A percentile compares a stretch with the other conserved stretches of the same genome.
Conservation (phyloP, 306 rosid species). For the Fragaria ananassa region DNA sequence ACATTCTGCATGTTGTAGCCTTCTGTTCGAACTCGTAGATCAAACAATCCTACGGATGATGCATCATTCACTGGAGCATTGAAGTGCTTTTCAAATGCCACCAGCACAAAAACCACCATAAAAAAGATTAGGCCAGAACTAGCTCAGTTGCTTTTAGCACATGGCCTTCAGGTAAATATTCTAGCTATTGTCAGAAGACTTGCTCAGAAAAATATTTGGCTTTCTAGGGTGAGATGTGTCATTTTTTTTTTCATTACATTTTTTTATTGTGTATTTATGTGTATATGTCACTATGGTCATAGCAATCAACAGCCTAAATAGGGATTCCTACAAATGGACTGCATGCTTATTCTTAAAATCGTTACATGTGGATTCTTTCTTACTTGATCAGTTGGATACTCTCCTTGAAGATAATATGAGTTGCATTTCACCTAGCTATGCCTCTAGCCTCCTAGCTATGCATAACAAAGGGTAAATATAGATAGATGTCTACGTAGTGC, state of each 20-base stretch:
- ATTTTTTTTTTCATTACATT: background rate
- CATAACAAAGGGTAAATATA: background rate
- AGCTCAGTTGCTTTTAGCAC: slow-evolving; percentile 72
- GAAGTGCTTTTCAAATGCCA: slow-evolving; percentile 62
- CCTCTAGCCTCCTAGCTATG: background rate
- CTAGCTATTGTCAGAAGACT: slow-evolving; percentile 4
- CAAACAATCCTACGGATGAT: slow-evolving; percentile 43
- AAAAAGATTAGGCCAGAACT: slow-evolving; percentile 62
- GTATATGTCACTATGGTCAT: background rate
- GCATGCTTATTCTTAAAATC: background rate
- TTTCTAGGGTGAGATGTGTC: background rate
- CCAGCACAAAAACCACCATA: slow-evolving; percentile 49
- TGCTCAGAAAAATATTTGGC: background rate
- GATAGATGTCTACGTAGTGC: background rate
- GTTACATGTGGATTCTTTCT: background rate
- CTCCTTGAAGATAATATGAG: background rate
- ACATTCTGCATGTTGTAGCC: slow-evolving; percentile 47
- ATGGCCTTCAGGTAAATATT: slow-evolving; percentile 78
- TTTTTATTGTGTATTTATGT: background rate
- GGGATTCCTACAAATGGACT: background rate
- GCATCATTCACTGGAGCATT: slow-evolving; percentile 61
- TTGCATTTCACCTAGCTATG: background rate
- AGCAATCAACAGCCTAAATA: background rate
- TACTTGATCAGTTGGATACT: background rate
- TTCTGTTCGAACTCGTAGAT: slow-evolving; percentile 68